A percentile compares a stretch with the other conserved stretches of the same genome.
These are phyloP conservation scores for Yamadazyma atlantica DNA, from an alignment of 1,139 yeast genomes.

Conservation along the genomic window DNA sequence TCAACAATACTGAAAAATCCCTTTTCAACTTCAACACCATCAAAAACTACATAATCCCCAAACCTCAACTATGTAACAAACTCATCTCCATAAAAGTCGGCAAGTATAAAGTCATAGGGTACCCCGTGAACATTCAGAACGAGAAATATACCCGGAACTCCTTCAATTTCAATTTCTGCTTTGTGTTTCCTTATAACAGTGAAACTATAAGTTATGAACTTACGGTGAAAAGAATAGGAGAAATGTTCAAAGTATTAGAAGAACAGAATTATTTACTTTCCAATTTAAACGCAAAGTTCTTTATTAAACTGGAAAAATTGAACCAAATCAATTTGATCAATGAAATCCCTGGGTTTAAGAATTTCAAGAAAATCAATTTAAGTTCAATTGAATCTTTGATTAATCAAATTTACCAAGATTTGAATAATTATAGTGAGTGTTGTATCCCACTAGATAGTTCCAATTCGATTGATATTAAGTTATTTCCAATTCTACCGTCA, in stretches of 20 bases:
- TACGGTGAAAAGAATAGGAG: constrained; percentile 79
- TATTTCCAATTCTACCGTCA: constrained; percentile 83
- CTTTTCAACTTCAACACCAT: constrained; percentile 81
- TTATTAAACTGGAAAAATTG: constrained; percentile 28
- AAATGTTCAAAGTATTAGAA: constrained; percentile 86
- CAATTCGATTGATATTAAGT: constrained; percentile 86
- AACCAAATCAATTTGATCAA: constrained; percentile 13
- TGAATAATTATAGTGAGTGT: constrained; percentile 94
- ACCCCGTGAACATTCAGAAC: constrained; percentile 81
- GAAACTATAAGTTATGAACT: constrained; percentile 87
- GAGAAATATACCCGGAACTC: constrained; percentile 83
- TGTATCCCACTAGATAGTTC: constrained; percentile 89
- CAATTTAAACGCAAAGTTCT: constrained; percentile 38
- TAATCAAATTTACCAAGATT: constrained; percentile 87
- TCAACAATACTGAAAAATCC: constrained; percentile 26
- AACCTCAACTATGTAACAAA: constrained; percentile 84
- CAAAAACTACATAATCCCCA: constrained; percentile 90
- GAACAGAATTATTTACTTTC: constrained; percentile 84
- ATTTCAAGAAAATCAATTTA: constrained; percentile 43
- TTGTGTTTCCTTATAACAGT: constrained; percentile 81
- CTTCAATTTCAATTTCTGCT: constrained; percentile 88
- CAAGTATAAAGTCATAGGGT: constrained; percentile 77
- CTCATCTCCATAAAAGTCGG: constrained; percentile 73
- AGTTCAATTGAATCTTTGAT: constrained; percentile 76
- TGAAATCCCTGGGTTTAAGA: constrained; percentile 39